Base-by-base conservation (phyloP, 164 flowering plant species). In the Chloranthus sessilifolius region DNA sequence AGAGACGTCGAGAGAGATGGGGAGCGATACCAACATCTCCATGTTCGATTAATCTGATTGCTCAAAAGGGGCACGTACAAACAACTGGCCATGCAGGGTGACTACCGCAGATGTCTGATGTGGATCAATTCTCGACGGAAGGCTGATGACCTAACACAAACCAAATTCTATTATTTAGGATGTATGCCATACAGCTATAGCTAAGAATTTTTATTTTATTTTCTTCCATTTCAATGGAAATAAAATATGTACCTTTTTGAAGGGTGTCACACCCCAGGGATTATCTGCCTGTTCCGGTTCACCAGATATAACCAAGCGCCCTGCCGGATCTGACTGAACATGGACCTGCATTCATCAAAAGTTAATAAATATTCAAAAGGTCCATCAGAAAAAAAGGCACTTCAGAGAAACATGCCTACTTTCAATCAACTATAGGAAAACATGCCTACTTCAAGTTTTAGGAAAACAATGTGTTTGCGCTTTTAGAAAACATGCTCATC, bases 71-170 rank as follows among this genome's bases (percentile, higher is more conserved):
- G 81, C 96, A 20, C 98, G 85, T 3, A 91, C 85, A 70, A 91
- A 91, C 58, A 91, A 64, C 71, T 88, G 96, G 10, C 98, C 98
- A 56, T 91, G 89, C 62, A 91, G 66, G 45, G 96, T 91, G 31
- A 91, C 95, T 47, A 91, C 96, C 27, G 98, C 98, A 11, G 96
- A 91, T 26, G 95, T 88, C 65, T 91, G 98, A 62, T 87, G 98
- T 7, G 98, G 92, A 60, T 88, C 95, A 11, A 91, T 91, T 65
- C 98, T 76, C 1, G 84, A 75, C 1, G 96, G 92, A 39, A 91
- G 70, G 71, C 69, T 85, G 33, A 91, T 80, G 45, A 91, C 84
- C 98, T 91, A 47, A 35, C 12, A 24, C 41, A 43, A 16, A 17
- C 21, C 15, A 38, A n/a, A n/a, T n/a, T n/a, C n/a, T n/a, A n/a